Base-by-base conservation (phyloP, 306 rosid genomes). In the Albizia julibrissin region DNA sequence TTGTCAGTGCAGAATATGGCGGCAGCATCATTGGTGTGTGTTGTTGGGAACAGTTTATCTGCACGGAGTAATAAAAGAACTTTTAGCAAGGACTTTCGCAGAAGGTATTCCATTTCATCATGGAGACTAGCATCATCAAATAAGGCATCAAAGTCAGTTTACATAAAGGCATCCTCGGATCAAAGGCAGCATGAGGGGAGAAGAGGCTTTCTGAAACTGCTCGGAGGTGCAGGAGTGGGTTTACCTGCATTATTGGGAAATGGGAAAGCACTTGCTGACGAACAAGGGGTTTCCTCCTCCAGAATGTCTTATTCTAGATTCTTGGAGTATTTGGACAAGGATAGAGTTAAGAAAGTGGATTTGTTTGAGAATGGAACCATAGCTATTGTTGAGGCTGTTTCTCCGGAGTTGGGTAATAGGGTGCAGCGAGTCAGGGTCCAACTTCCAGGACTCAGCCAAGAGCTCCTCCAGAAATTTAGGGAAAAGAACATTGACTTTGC, bases 241-340 rank as follows among this genome's bases (percentile, higher is more conserved):
- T 77, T 87, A 39, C 91, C 96, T 1, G 83, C 92, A 85, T 82
- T 95, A 77, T 79, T 93, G 69, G 97, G 91, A 80, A 86, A 83
- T 50, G 91, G 87, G 64, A 90, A 74, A 62, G 98, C 98, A 52
- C 82, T 69, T 82, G 99, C 99, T 7, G 99, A 95, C 79, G 99
- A 93, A 50, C 94, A 93, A 89, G 98, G 94, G 34, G 90, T 85
- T 86, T 95, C 99, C 76, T 88, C 97, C 73, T 95, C 99, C 69
- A 90, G 89, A 88, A 92, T 95, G 98, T 95, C 99, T 87, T 95
- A 95, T 84, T 95, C 99, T 47, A 91, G 96, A 83, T 95, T 95
- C 90, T 85, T 95, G 76, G 99, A 93, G 87, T 95, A 93, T 82
- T 75, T 95, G 82, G 99, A 95, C 85, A 95, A 91, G 80, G 99